Evolutionary conservation across 2,329 filamentous ascomycete species (phyloP), one percentile per base, ranked within the genome.

Genomic region (Nemania sp.): DNA sequence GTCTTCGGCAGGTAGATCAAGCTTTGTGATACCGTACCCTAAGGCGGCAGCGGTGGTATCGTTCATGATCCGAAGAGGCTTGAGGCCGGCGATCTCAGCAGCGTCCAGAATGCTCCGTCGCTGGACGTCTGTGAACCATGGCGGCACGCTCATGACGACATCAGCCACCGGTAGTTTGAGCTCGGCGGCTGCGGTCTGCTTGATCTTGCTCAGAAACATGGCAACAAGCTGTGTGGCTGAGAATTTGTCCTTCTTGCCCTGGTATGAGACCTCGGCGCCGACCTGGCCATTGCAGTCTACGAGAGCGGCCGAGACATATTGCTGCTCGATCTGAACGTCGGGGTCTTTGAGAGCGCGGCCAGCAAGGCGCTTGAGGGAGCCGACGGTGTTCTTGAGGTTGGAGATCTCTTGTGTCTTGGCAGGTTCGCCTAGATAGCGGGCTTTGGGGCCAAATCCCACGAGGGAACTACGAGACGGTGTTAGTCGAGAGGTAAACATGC

Each of bases 361-460:
- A 74, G 90, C 90, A 71, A 99, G 88, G 73, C 95, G 91, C 83
- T 97, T 97, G 73, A 99, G 86, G 69, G 87, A 93, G 77, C 87
- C 84, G 80, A 99, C 91, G 69, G 95, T 99, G 86, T 99, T 99
- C 84, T 98, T 99, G 74, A 98, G 87, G 84, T 99, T 99, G 74
- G 94, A 97, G 76, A 97, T 96, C 81, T 99, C 95, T 81, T 97
- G 94, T 69, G 94, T 98, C 87, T 98, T 98, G 70, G 95, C 95
- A 59, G 91, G 80, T 82, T 99, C 95, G 69, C 95, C 95, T 68
- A 99, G 86, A 77, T 96, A 96, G 82, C 95, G 90, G 78, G 86
- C 88, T 82, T 96, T 97, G 76, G 92, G 90, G 62, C 92, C 92
- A 79, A 99, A 99, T 73, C 92, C 93, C 72, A 99, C 95, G 68